Base-by-base conservation (phyloP, 2,329 filamentous ascomycete genomes). In the Hypoxylon sp. region DNA sequence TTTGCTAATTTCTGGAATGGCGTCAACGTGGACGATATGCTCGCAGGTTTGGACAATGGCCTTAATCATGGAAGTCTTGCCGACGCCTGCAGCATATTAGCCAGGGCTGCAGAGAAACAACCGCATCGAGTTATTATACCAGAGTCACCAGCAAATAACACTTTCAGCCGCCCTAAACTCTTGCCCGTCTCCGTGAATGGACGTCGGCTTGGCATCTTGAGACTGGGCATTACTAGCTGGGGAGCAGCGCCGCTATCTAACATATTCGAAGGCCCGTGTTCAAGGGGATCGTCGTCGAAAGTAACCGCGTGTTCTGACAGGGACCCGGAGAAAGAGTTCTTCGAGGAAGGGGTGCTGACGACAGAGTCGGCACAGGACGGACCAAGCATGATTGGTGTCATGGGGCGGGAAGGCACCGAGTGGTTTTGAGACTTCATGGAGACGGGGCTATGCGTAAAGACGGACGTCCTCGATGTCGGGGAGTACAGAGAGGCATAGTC, bases 141-240 rank as follows among this genome's bases (percentile, higher is more conserved):
- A 69, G 86, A 83, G 69, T 87, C 85, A 24, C 95, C 95, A 48
- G 92, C 89, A 52, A 98, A 81, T 63, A 98, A 80, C n/a, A 98
- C 79, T 77, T 96, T 98, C 51, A 98, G 80, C 67, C 91, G 88
- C 1, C 94, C 94, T 72, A 98, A 84, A 27, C 83, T 83, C 76
- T 89, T 94, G 13, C 95, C 95, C 42, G 84, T 84, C n/a, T 90
- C 86, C 0, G 95, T 97, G 73, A 98, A 98, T 0, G 93, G 93
- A 48, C 92, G 84, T 46, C 95, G 87, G 59, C 86, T 90, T 3
- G 95, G 94, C 85, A 99, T 95, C 60, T 86, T 88, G 68, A 99
- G 88, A 70, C 92, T 97, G 4, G 95, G 95, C 95, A 99, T 99
- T 58, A 99, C 91, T n/a, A 99, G 83, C 74, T 98, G 93, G 20